phyloP scores from a whole-genome alignment of 257 asterid genomes.

The Apocynum venetum region DNA sequence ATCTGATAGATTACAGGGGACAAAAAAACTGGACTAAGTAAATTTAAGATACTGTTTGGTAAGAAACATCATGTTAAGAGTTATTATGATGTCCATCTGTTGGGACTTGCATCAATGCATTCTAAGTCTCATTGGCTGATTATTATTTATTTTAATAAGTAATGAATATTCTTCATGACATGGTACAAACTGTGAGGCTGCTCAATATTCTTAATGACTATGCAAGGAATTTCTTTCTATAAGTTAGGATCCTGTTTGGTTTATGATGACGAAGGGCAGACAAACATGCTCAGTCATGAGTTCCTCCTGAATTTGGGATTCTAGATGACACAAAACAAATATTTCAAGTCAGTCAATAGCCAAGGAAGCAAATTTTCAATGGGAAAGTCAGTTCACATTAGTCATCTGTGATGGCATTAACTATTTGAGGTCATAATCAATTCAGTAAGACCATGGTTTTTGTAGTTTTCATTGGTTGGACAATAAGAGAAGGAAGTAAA shows the following conservation, averaged over 20 bases:
- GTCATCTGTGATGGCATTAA: not conserved
- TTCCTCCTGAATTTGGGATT: not conserved
- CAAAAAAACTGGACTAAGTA: not conserved
- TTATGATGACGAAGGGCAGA: not conserved
- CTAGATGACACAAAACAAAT: not conserved
- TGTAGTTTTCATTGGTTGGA: not conserved
- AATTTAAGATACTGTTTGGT: not conserved
- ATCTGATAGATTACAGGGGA: not conserved
- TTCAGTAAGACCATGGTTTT: not conserved
- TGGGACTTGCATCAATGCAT: not conserved
- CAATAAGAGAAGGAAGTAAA: not conserved
- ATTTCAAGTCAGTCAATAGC: not conserved
- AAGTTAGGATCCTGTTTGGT: not conserved
- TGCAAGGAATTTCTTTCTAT: not conserved
- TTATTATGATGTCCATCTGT: not conserved
- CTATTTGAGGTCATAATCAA: not conserved
- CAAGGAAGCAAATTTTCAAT: not conserved
- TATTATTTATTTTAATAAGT: not conserved
- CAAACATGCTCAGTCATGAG: not conserved
- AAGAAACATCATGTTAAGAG: not conserved
- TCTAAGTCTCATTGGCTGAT: not conserved
- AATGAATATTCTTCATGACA: not conserved
- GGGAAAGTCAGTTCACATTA: not conserved
- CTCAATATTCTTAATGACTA: not conserved
- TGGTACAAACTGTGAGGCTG: not conserved